Base-by-base conservation (phyloP, 163 green algal species). In the Volvox carteri region DNA sequence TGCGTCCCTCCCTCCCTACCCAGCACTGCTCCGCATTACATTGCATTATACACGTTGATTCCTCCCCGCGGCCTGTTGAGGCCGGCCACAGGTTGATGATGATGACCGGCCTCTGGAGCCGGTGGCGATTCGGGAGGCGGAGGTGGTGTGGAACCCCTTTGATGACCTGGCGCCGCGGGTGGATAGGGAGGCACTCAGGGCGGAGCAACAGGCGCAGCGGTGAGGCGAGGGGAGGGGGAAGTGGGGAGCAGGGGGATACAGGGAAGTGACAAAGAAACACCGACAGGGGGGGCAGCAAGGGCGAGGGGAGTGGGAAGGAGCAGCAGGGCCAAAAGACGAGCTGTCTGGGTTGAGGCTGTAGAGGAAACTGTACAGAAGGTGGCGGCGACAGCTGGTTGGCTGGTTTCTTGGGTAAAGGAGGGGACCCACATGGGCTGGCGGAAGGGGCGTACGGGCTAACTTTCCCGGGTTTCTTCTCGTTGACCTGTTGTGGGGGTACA, bases 61-160 rank as follows among this genome's bases (percentile, higher is more conserved):
- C 54, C 54, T 65, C 54, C 7, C 54, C 8, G 7, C 54, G 25
- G 54, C 7, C 7, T 12, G 8, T 23, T 65, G 54, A 65, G n/a
- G n/a, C n/a, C n/a, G n/a, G n/a, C n/a, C n/a, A 12, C 68, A 89
- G 84, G 68, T 81, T 25, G 84, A 83, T 21, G 65, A 88, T 9
- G 78, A 91, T 28, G 95, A 97, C 91, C 79, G 92, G 37, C 96
- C 94, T 0, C 56, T 88, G 28, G 91, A 98, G 16, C 92, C 96
- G 6, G 94, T 94, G 0, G 35, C 91, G 58, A 91, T 98, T 11
- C 80, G 46, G 23, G 86, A 91, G 3, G 93, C 91, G 1, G 96
- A 99, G 85, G 96, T 99, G 72, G 85, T 99, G 84, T 98, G 96
- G 95, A 99, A 98, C 92, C 98, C 98, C 1, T 99, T 99, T 91